Evolutionary conservation across 305 asterid species (phyloP).

Genomic region (Ajuga reptans): DNA sequence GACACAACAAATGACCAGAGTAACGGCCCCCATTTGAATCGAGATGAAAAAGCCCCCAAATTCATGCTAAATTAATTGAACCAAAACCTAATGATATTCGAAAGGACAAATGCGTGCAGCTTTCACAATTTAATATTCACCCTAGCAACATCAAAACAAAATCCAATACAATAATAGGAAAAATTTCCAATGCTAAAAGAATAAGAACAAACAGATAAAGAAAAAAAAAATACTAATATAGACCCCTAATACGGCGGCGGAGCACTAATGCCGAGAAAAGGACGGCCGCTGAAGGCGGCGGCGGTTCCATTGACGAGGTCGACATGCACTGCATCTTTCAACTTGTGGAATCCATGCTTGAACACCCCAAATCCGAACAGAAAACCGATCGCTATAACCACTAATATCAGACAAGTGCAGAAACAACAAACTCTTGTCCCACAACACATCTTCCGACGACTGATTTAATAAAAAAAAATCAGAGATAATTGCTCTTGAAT

Average conservation of each 20-base stretch:
- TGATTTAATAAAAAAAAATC: neutral
- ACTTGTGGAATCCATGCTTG: constrained; percentile 53
- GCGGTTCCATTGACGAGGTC: constrained; percentile 1
- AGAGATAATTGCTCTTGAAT: no score
- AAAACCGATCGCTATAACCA: constrained; percentile 48
- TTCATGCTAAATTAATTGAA: no score
- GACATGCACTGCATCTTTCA: constrained; percentile 39
- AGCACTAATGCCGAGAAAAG: constrained; percentile 37
- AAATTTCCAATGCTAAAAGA: no score
- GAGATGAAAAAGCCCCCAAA: no score
- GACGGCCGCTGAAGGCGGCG: constrained; percentile 32
- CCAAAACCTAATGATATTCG: no score
- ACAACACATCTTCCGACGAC: constrained; percentile 23
- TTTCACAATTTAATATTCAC: no score
- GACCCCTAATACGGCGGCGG: constrained; percentile 42
- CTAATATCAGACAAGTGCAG: constrained; percentile 37
- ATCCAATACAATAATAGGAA: no score
- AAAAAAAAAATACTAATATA: no score
- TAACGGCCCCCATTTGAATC: no score
- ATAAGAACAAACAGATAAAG: neutral
- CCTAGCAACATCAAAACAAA: no score
- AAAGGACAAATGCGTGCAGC: no score
- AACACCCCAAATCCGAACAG: constrained; percentile 69
- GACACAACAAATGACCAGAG: no score
- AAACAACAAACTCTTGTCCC: constrained; percentile 43